Evolutionary conservation across 2,329 filamentous ascomycete species (phyloP), one percentile per base, ranked within the genome.

Genomic region (Ophiocordyceps camponoti-floridani): DNA sequence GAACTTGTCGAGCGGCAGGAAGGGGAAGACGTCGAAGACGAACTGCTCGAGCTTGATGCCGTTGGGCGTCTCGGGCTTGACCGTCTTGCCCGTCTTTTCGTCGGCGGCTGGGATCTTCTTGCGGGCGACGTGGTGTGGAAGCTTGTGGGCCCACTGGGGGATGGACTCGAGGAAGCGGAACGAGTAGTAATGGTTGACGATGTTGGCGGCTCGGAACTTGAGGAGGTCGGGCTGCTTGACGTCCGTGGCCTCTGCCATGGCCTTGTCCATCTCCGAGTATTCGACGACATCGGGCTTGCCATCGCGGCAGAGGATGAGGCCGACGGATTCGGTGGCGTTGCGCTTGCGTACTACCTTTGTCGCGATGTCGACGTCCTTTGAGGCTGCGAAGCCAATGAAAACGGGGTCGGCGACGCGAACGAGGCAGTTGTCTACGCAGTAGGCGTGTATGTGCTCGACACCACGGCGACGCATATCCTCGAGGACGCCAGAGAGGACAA

Each of bases 331-430:
- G 58, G 86, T 93, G 44, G 91, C 89, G 59, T 89, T 84, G 56
- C 91, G 87, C 77, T 98, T 98, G 54, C 91, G 85, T 48, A 98
- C 91, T n/a, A 95, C 91, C 72, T 98, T 98, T 54, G 91, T 98
- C 30, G 89, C 89, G 56, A 98, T 93, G 65, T 94, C 87, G 54
- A 95, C 89, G 48, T 86, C 68, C 62, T 89, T 84, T 44, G 80
- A 76, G 40, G 89, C 87, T 4, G 87, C 76, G 66, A 96, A 96
- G 53, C 91, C 91, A 55, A 96, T 81, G 68, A 98, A 96, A 53
- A 86, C 75, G 13, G 91, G 91, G 58, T 98, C 91, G 27, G 89
- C 89, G n/a, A 98, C 89, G 67, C 86, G 89, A 61, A 94, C 89
- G n/a, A 98, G 75, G 68, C 89, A 96, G 72, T 98, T 98, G 69